A percentile compares a stretch with the other conserved stretches of the same genome.
Conservation (phyloP, 2,329 filamentous ascomycete species). For the Lasiodiplodia sp. region DNA sequence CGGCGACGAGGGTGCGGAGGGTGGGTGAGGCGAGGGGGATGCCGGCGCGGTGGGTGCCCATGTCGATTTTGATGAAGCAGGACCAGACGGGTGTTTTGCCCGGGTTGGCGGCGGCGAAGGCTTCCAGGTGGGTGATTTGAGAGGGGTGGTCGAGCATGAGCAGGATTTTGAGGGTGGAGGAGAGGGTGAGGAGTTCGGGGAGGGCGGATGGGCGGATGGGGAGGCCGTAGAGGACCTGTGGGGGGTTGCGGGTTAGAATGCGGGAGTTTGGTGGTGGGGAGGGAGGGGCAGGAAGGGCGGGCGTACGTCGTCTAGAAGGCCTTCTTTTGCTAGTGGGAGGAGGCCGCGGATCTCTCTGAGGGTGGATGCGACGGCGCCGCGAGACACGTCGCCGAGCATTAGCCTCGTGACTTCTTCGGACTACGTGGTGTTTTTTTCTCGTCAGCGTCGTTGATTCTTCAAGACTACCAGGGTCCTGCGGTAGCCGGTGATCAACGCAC, state of each 20-base stretch:
- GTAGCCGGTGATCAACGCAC: neutral
- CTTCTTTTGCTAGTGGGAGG: constrained; percentile 18
- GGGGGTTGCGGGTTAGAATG: neutral
- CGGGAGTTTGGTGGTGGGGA: neutral
- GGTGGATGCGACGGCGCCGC: constrained; percentile 22
- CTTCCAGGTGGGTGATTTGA: constrained; percentile 21
- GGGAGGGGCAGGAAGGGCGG: neutral
- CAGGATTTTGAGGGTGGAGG: constrained; percentile 14
- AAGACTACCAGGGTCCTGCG: neutral
- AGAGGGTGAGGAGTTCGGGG: constrained; percentile 9
- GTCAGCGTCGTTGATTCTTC: no score
- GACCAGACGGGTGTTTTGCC: neutral
- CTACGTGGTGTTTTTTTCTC: neutral
- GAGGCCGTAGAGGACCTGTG: constrained; percentile 24
- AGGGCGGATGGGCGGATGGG: constrained; percentile 24
- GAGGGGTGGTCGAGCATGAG: constrained; percentile 29
- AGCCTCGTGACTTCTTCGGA: constrained; percentile 27
- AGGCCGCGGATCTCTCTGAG: constrained; percentile 27
- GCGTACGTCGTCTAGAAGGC: constrained; percentile 19
- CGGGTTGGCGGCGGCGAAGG: constrained; percentile 3
- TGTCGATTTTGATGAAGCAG: constrained; percentile 30
- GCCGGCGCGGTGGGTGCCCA: constrained; percentile 28
- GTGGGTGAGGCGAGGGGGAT: constrained; percentile 16
- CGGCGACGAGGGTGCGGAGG: constrained; percentile 8
- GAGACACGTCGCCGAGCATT: constrained; percentile 22